These are phyloP conservation scores for Pisolithus sp. DNA, from an alignment of 768 basidiomycete genomes.

Conservation along the genomic window DNA sequence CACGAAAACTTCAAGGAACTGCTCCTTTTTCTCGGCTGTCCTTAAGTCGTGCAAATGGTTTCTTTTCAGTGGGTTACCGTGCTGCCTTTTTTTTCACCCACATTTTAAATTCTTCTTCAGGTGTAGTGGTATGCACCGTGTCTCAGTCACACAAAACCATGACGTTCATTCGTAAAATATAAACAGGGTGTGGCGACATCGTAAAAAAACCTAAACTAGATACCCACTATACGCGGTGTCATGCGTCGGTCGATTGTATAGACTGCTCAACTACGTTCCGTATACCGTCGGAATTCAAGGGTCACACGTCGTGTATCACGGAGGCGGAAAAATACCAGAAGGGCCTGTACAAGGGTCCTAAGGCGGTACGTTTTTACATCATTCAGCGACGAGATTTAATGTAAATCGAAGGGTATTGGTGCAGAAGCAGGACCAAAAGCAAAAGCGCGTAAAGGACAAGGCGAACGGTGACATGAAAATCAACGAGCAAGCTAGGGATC, in stretches of 20 bases:
- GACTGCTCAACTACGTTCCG: constrained; percentile 86
- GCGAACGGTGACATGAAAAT: not conserved
- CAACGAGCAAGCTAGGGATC: not conserved
- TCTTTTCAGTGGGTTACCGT: constrained; percentile 58
- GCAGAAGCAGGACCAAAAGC: not conserved
- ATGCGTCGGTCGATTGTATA: constrained; percentile 70
- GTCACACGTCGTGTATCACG: constrained; percentile 76
- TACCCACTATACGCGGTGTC: constrained; percentile 58
- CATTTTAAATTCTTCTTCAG: constrained; percentile 31
- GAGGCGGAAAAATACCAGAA: constrained; percentile 96
- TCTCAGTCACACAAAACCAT: not conserved
- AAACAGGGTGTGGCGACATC: constrained; percentile 70
- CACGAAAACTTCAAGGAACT: too few species aligned
- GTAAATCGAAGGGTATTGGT: not conserved
- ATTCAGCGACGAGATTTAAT: not conserved
- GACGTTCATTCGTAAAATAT: not conserved
- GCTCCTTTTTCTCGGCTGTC: not conserved
- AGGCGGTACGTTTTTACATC: constrained; percentile 30
- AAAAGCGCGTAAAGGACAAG: not conserved
- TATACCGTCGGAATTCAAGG: constrained; percentile 70
- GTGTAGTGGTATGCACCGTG: constrained; percentile 56
- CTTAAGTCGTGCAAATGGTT: constrained; percentile 42
- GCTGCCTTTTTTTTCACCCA: not conserved
- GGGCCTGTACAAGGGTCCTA: constrained; percentile 73
- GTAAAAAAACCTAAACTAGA: constrained; percentile 94